These are phyloP conservation scores for Osmozyma mogii DNA, from an alignment of 805 yeast genomes.

Conservation along the genomic window DNA sequence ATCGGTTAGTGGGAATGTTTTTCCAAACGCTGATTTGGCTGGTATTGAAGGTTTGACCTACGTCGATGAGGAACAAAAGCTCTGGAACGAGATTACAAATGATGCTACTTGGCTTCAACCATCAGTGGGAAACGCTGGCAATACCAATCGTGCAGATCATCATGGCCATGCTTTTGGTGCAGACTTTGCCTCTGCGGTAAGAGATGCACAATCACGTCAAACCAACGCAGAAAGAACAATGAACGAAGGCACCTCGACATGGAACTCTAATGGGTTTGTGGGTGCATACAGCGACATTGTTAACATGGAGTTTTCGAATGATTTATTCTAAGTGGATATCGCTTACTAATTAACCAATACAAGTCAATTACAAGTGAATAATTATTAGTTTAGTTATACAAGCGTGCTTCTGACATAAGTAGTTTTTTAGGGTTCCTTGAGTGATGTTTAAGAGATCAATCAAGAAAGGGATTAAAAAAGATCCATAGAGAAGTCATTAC, in stretches of 20 bases:
- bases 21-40: slow-evolving; percentile 27
- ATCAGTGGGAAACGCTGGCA: no score
- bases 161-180: no score
- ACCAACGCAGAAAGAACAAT: background rate
- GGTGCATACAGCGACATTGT: slow-evolving; percentile 32
- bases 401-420: no score
- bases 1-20: slow-evolving; percentile 19
- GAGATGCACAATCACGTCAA: no score
- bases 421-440: no score
- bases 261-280: slow-evolving; percentile 5
- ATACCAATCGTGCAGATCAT: no score
- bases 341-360: no score
- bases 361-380: no score
- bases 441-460: no score
- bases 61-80: slow-evolving; percentile 37
- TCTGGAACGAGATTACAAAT: slow-evolving; percentile 73
- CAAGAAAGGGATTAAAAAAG: slow-evolving; percentile 18
- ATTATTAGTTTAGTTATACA: no score
- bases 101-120: slow-evolving; percentile 74
- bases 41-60: slow-evolving; percentile 38
- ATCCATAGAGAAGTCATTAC: slow-evolving; percentile 15
- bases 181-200: no score
- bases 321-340: slow-evolving; percentile 2
- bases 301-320: slow-evolving; percentile 29
- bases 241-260: background rate